phyloP scores from a whole-genome alignment of 1,284 basidiomycete genomes.

The Tilletia horrida region DNA sequence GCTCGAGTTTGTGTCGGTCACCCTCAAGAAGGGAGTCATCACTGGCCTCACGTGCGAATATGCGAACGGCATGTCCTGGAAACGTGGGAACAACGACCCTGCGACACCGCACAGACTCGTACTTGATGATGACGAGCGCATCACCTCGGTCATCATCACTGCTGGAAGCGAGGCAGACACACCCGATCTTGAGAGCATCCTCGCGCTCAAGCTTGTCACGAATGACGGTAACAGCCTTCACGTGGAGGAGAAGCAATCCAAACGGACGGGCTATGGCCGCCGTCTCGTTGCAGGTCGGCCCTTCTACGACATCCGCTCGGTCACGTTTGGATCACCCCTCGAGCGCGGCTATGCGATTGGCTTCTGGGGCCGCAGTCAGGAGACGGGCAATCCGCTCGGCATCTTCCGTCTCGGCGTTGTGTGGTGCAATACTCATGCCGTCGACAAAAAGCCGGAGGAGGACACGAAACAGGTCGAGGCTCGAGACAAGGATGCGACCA shows the following conservation, averaged over 20 bases:
- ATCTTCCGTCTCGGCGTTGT: slow-evolving; percentile 17
- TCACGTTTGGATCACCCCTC: slow-evolving; percentile 14
- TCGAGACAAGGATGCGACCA: too few relatives aligned
- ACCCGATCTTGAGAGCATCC: background rate
- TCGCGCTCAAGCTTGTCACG: slow-evolving; percentile 1
- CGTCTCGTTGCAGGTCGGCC: background rate
- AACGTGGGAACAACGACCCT: background rate
- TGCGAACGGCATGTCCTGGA: slow-evolving; percentile 15
- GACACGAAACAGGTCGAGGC: too few relatives aligned
- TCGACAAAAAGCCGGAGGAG: background rate
- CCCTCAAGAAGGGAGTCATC: background rate
- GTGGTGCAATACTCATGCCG: slow-evolving; percentile 5
- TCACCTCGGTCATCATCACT: slow-evolving; percentile 15
- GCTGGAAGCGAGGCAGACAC: slow-evolving; percentile 6
- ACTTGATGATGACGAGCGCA: background rate
- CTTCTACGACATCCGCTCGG: slow-evolving; percentile 4
- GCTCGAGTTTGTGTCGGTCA: background rate
- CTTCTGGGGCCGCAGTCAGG: slow-evolving; percentile 9
- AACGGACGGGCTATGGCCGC: background rate
- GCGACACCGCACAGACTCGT: background rate
- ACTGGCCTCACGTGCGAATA: slow-evolving; percentile 14
- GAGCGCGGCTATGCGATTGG: slow-evolving; percentile 17
- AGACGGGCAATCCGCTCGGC: background rate
- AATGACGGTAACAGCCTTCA: background rate
- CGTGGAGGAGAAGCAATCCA: background rate